These are phyloP conservation scores for Leccinum sublutescens DNA, from an alignment of 768 basidiomycete species.

Conservation along the genomic window DNA sequence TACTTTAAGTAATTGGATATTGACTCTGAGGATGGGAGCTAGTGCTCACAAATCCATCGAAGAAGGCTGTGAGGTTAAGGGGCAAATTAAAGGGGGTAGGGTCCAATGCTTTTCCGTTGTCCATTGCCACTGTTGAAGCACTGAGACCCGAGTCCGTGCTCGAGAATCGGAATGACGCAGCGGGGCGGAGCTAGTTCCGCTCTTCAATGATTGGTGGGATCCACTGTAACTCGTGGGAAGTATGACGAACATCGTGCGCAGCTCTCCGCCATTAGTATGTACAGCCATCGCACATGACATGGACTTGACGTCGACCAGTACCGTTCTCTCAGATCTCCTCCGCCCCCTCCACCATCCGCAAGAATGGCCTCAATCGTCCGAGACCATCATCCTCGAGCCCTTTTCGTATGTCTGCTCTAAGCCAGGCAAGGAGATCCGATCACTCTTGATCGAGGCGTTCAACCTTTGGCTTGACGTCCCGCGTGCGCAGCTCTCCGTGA, in stretches of 20 bases:
- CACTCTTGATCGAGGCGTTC: slow-evolving; percentile 88
- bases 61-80: background rate
- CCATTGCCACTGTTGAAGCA: background rate
- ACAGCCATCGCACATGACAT: background rate
- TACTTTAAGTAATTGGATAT: background rate
- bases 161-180: background rate
- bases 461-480: slow-evolving; percentile 90
- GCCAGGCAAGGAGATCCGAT: slow-evolving; percentile 91
- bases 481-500: slow-evolving; percentile 61
- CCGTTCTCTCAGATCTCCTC: slow-evolving; percentile 18
- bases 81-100: no score
- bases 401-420: slow-evolving; percentile 79
- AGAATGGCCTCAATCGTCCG: slow-evolving; percentile 37
- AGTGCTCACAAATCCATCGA: background rate
- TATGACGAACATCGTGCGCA: background rate
- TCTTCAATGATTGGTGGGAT: slow-evolving; percentile 45
- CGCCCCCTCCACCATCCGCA: slow-evolving; percentile 18
- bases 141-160: no score
- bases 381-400: slow-evolving; percentile 67
- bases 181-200: background rate
- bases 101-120: no score
- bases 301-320: slow-evolving; percentile 11
- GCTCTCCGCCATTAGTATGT: background rate
- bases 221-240: background rate
- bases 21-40: background rate